Base-by-base conservation (phyloP, 495 filamentous ascomycete species). In the Penicillium chermesinum region DNA sequence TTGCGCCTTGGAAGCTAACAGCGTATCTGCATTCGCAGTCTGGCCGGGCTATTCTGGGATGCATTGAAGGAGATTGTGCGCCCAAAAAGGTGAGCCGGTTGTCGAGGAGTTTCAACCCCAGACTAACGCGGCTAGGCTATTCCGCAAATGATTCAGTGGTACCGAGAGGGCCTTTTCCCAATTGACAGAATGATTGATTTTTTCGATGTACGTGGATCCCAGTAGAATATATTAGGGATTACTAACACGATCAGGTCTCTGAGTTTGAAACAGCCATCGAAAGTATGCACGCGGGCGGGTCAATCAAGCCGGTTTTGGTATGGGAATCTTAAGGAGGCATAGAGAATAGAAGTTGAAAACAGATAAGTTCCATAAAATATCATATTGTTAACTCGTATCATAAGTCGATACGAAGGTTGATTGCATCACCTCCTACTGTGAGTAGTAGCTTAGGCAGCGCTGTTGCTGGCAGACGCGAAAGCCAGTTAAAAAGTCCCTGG, bases 161-260 rank as follows among this genome's bases (percentile, higher is more conserved):
- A 73, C 34, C 46, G 54, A 10, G 60, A 68, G 41, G 67, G 67
- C 0, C 41, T 46, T 46, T 73, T 73, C 19, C 68, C 70, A 1
- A 17, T 46, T 34, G 49, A 51, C 12, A 16, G 15, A 1, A 16
- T 34, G 5, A 19, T 53, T 2, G 16, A 40, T 2, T 44, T 22
- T 14, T 53, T 48, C n/a, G 27, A 41, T 34, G 49, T 48, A 19
- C n/a, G 34, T 25, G 19, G n/a, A 40, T 10, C 0, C 9, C 35
- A 14, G 4, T n/a, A 35, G 16, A 5, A 2, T 7, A 20, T 18
- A 10, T 9, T 0, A 18, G 15, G 6, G 3, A 33, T 17, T 41
- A 34, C 7, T 3, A 10, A 14, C 7, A 35, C 14, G 16, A 21
- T 4, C 6, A 52, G 49, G 49, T 43, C 1, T 12, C 18, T n/a